Evolutionary conservation across 495 filamentous ascomycete species (phyloP), one percentile per base, ranked within the genome.

Genomic region (Schizothecium vesticola): DNA sequence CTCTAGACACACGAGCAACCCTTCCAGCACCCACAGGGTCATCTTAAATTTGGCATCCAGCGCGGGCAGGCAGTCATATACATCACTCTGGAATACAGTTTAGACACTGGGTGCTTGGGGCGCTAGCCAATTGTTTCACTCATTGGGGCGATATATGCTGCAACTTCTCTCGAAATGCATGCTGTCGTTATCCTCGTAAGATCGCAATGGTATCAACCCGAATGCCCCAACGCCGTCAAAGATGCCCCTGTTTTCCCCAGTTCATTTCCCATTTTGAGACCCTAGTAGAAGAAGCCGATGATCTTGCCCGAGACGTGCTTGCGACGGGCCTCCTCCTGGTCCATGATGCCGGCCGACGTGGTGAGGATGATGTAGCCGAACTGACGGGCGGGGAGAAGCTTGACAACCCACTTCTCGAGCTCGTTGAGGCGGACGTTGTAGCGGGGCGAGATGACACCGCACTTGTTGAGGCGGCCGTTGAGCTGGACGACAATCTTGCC

Each of bases 361-460:
- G 95, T 99, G 77, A 98, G 90, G 83, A 99, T 93, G 79, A 99
- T 92, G 86, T 90, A 97, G 75, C 95, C 95, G 88, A 99, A 98
- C 84, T 99, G 95, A 97, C 95, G 95, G 67, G 95, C 92, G 69
- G 95, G 95, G 57, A 98, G 87, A 72, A 99, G 91, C 89, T 97
- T 96, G 79, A 94, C 91, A 78, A 97, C 91, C 95, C 95, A 99
- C 85, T 97, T 97, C 90, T 96, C 95, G 79, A 99, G 88, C 79
- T 98, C 96, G 79, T 86, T 85, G 77, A 99, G 92, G 82, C 93
- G 93, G 81, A 99, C 90, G 87, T 97, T 97, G 91, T 97, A 99
- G 80, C 96, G 90, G 76, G 95, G 95, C 76, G 89, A 92, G 88
- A 99, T 99, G 84, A 96, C 93, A 85, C 95, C 95, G 74, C 91